Percentiles rank a stretch among this genome's conserved stretches.
Evolutionary conservation across 225 moss, liverwort and hornwort genomes (phyloP).

Genomic region (Thuidium tamariscinum): DNA sequence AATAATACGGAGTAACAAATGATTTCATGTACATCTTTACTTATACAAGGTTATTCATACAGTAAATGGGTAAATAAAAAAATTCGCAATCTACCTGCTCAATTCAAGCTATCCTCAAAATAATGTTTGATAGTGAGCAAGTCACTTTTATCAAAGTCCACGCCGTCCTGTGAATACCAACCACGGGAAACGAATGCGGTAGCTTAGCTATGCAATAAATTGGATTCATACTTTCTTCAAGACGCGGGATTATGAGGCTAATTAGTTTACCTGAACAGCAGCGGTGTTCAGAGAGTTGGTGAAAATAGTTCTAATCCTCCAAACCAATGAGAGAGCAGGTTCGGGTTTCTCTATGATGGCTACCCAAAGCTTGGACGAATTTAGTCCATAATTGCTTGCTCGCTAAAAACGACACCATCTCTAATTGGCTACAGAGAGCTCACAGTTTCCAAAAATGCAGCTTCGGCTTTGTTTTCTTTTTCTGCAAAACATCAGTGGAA

Average conservation of each 20-base stretch:
- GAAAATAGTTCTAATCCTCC: not conserved
- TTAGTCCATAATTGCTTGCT: not conserved
- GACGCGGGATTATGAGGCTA: conserved; percentile 12
- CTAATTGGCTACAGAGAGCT: not conserved
- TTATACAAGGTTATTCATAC: conserved; percentile 5
- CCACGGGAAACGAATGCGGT: conserved; percentile 4
- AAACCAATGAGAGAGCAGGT: not conserved
- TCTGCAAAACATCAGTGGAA: not conserved
- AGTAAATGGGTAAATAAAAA: not conserved
- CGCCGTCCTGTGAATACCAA: conserved; percentile 12
- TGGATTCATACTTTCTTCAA: conserved; percentile 12
- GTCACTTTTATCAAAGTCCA: conserved; percentile 21
- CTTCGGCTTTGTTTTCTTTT: not conserved
- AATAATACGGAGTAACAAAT: not conserved
- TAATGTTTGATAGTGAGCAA: conserved; percentile 9
- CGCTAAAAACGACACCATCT: not conserved
- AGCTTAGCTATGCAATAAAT: conserved; percentile 12
- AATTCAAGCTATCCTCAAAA: not conserved
- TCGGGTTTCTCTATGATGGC: not conserved
- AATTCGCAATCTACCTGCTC: conserved; percentile 1
- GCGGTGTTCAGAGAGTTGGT: conserved; percentile 5
- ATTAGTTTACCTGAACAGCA: conserved; percentile 32
- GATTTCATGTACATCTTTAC: conserved; percentile 9
- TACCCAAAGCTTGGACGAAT: not conserved
- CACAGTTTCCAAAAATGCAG: not conserved